A percentile compares a stretch with the other conserved stretches of the same genome.
phyloP scores from a whole-genome alignment of 176 grass and related monocot species.

The Oryza glaberrima region DNA sequence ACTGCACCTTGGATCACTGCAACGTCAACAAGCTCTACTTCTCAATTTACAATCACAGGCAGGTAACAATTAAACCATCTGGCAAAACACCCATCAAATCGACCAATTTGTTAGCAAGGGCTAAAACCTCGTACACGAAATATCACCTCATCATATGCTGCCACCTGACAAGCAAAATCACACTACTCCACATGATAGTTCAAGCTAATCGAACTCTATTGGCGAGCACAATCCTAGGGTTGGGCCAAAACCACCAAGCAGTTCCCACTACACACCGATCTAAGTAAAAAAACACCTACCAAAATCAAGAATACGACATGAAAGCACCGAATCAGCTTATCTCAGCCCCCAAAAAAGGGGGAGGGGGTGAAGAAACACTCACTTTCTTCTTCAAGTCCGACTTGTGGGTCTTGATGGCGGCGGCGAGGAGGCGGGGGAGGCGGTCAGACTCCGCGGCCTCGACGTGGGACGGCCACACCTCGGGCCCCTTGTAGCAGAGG shows the following conservation, averaged over 20 bases:
- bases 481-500: conserved; percentile 92
- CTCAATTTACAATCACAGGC: not conserved
- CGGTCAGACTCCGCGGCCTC: conserved; percentile 84
- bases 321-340: conserved; percentile 21
- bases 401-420: conserved; percentile 63
- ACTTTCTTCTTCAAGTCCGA: conserved; percentile 74
- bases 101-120: conserved; percentile 1
- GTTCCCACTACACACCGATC: not conserved
- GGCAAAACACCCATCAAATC: not conserved
- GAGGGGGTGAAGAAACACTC: conserved; percentile 1
- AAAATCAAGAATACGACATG: not conserved
- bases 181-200: not conserved
- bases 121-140: conserved; percentile 12
- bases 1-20: not conserved
- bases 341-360: not conserved
- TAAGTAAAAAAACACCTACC: conserved; percentile 28
- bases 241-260: not conserved
- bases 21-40: not conserved
- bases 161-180: not conserved
- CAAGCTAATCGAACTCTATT: not conserved
- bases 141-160: not conserved
- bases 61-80: no score
- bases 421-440: conserved; percentile 73
- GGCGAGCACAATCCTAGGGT: not conserved
- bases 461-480: conserved; percentile 75